phyloP scores from a whole-genome alignment of 495 filamentous ascomycete genomes.

The Pseudoneurospora amorphoporcata region DNA sequence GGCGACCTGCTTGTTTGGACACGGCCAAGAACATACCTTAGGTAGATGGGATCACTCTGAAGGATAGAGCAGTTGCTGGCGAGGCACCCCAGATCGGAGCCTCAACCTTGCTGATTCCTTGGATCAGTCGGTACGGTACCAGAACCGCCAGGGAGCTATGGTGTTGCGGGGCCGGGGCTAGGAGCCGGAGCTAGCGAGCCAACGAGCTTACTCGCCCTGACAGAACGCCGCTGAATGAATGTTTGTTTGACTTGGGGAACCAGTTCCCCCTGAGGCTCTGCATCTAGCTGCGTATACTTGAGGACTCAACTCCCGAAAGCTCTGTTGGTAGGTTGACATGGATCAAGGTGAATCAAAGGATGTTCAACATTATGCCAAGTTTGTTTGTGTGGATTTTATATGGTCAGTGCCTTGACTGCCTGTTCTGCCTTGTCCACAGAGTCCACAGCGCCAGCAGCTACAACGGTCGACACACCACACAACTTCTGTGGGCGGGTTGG shows the following conservation, averaged over 20 bases:
- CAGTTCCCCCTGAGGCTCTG: not conserved
- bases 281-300: not conserved
- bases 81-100: not conserved
- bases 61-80: not conserved
- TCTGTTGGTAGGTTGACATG: not conserved
- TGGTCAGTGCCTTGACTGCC: not conserved
- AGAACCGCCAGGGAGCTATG: not conserved
- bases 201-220: not conserved
- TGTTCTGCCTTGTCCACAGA: not conserved
- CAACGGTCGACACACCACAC: not conserved
- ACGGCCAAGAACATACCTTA: not conserved
- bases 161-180: not conserved
- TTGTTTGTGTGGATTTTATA: not conserved
- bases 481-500: not conserved
- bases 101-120: not conserved
- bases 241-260: not conserved
- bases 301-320: not conserved
- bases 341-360: not conserved
- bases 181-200: not conserved
- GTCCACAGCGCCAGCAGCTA: not conserved
- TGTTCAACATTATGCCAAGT: not conserved
- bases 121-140: not conserved
- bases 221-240: not conserved
- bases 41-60: not conserved
- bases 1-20: not conserved